phyloP scores from a whole-genome alignment of 192 early-diverging fungal species.

The Coemansia sp. region DNA sequence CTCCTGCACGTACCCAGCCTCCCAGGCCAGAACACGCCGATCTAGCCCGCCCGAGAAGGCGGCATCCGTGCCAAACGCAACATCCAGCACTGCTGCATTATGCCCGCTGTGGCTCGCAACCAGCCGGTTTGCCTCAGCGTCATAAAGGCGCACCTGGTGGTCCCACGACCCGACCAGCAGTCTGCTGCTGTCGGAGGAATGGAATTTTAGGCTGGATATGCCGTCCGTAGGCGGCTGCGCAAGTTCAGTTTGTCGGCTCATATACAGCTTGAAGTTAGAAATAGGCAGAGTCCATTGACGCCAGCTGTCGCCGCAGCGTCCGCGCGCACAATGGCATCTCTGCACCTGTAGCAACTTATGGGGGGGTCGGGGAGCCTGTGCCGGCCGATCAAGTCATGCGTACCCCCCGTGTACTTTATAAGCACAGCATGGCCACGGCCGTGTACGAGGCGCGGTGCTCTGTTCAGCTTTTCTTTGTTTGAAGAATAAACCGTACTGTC shows the following conservation, averaged over 20 bases:
- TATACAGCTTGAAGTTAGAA: no score
- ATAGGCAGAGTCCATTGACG: no score
- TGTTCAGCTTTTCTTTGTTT: no score
- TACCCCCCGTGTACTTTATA: neutral
- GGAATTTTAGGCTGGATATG: constrained; percentile 71
- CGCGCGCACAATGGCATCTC: no score
- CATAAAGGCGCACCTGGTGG: constrained; percentile 78
- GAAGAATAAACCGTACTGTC: no score
- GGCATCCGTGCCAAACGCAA: constrained; percentile 58
- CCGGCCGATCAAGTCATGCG: neutral
- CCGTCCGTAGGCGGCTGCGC: constrained; percentile 77
- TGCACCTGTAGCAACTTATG: no score
- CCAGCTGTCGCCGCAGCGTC: no score
- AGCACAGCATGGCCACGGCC: no score
- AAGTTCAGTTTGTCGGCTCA: constrained; percentile 64
- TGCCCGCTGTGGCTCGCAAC: constrained; percentile 53
- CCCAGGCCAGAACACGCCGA: constrained; percentile 59
- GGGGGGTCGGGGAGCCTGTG: no score
- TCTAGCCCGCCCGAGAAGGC: constrained; percentile 78
- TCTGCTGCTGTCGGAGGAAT: constrained; percentile 55
- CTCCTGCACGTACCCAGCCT: constrained; percentile 53
- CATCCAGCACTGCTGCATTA: constrained; percentile 70
- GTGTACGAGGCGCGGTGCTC: no score
- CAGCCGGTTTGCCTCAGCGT: constrained; percentile 60
- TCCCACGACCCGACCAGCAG: constrained; percentile 91